Percentiles rank a stretch among this genome's conserved stretches.
Evolutionary conservation across 257 asterid species (phyloP).

Genomic region (Solanum medicagineum): DNA sequence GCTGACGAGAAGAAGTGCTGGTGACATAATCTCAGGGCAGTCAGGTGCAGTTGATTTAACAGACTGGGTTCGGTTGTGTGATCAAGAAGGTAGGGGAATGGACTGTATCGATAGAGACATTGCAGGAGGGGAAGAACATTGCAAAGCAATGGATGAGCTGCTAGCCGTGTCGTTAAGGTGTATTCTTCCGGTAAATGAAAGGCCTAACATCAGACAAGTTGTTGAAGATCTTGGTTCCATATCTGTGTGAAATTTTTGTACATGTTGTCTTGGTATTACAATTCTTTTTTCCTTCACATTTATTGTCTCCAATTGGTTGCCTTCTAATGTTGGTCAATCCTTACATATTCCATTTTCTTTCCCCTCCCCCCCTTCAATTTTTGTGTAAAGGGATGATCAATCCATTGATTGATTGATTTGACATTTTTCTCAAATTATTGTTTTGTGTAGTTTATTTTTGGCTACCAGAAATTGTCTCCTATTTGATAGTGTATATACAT

Average conservation of each 20-base stretch:
- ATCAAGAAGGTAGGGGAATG: conserved; percentile 79
- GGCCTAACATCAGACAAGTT: conserved; percentile 86
- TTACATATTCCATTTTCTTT: conserved; percentile 30
- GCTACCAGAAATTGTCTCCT: background rate
- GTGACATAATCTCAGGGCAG: conserved; percentile 88
- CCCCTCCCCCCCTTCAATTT: conserved; percentile 46
- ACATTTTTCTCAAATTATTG: conserved; percentile 1
- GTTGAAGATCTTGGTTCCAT: conserved; percentile 59
- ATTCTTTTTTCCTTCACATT: conserved; percentile 27
- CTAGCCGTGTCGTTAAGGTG: conserved; percentile 73
- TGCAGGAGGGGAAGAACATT: conserved; percentile 67
- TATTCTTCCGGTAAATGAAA: conserved; percentile 75
- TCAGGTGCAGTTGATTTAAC: conserved; percentile 95
- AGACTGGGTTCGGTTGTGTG: conserved; percentile 86
- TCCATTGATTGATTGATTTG: conserved; percentile 61
- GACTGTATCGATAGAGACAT: conserved; percentile 89
- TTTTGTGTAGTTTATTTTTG: background rate
- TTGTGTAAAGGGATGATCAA: conserved; percentile 89
- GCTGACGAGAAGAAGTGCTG: conserved; percentile 91
- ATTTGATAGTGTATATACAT: background rate
- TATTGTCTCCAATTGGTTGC: conserved; percentile 23
- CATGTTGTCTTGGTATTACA: conserved; percentile 29
- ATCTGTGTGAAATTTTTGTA: conserved; percentile 60
- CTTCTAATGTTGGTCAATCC: conserved; percentile 41
- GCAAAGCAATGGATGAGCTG: conserved; percentile 72